Conservation (phyloP, 2,329 filamentous ascomycete genomes). For the Colletotrichum incanum region DNA sequence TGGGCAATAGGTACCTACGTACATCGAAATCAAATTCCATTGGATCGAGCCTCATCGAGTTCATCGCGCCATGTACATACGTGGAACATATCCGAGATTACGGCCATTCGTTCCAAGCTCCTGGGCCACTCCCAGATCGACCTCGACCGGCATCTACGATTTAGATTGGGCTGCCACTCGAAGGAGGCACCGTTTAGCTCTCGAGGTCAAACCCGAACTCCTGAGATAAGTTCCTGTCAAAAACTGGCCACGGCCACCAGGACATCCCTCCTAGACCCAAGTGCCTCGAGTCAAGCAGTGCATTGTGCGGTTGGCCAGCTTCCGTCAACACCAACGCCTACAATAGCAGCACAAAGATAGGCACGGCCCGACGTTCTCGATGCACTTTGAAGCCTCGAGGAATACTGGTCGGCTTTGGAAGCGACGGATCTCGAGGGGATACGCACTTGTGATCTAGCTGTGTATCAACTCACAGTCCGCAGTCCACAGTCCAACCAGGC, state of each 20-base stretch:
- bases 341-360: background rate
- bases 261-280: background rate
- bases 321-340: no score
- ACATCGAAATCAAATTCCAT: background rate
- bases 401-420: background rate
- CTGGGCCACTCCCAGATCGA: slow-evolving; percentile 12
- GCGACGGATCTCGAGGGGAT: background rate
- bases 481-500: background rate
- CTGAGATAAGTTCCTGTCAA: background rate
- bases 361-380: background rate
- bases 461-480: background rate
- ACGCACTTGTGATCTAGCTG: background rate
- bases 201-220: slow-evolving; percentile 3
- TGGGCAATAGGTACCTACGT: no score
- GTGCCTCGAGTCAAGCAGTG: slow-evolving; percentile 12
- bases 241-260: background rate
- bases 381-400: background rate
- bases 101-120: background rate
- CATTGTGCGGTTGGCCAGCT: background rate
- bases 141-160: no score
- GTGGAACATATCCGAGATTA: background rate
- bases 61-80: background rate
- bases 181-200: slow-evolving; percentile 10
- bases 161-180: background rate
- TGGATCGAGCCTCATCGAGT: background rate